A percentile compares a stretch with the other conserved stretches of the same genome.
Evolutionary conservation across 306 rosid genomes (phyloP).

Genomic region (Hippophae gyantsensis): DNA sequence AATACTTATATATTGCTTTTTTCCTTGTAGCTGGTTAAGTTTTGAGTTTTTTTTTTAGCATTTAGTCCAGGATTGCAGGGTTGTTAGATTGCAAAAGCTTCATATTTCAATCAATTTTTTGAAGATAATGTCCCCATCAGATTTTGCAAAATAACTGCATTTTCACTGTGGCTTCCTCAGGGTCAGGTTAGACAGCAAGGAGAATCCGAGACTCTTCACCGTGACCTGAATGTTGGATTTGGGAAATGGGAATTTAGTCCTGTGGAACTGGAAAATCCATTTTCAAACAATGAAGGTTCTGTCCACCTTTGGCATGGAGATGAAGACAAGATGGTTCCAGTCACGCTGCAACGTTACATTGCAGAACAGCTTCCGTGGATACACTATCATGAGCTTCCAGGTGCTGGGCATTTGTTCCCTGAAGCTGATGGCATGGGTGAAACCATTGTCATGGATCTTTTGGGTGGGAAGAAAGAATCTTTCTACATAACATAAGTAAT

Average conservation of each 20-base stretch:
- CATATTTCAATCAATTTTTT: neutral
- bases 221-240: constrained; percentile 51
- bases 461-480: constrained; percentile 27
- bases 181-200: constrained; percentile 61
- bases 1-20: too few species aligned
- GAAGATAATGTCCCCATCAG: neutral
- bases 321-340: constrained; percentile 55
- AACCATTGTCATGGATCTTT: constrained; percentile 38
- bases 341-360: constrained; percentile 43
- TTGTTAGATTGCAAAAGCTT: neutral
- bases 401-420: constrained; percentile 63
- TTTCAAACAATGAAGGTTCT: constrained; percentile 52
- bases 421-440: constrained; percentile 40
- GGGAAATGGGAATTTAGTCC: constrained; percentile 86
- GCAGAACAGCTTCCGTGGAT: constrained; percentile 69
- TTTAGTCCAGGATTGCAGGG: too few species aligned
- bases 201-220: constrained; percentile 44
- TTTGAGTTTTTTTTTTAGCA: too few species aligned
- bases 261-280: constrained; percentile 61
- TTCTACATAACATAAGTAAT: constrained; percentile 12
- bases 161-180: constrained; percentile 32
- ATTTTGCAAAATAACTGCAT: neutral
- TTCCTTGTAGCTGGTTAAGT: too few species aligned
- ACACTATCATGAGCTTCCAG: constrained; percentile 67
- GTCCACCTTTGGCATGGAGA: constrained; percentile 92